phyloP scores from a whole-genome alignment of 1,139 yeast species.

The Yamadazyma atlantica region DNA sequence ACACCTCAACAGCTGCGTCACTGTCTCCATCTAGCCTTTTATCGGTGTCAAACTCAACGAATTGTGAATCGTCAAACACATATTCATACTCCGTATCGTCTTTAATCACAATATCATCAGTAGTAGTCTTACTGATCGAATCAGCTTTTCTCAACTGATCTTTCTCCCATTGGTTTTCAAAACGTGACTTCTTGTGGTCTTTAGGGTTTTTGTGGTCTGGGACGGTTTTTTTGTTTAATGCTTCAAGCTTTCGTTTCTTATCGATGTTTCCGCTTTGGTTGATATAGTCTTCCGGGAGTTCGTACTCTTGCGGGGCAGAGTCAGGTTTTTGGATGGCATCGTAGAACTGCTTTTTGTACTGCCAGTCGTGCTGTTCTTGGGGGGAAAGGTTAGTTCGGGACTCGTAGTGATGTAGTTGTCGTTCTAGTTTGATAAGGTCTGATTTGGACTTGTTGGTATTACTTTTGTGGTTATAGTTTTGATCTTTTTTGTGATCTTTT shows the following conservation, averaged over 20 bases:
- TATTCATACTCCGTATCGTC: constrained; percentile 63
- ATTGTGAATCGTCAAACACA: constrained; percentile 80
- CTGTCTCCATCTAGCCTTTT: constrained; percentile 28
- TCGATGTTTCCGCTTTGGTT: constrained; percentile 55
- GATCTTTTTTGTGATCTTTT: background rate
- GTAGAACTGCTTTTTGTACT: constrained; percentile 48
- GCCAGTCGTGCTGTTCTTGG: constrained; percentile 52
- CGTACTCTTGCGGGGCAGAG: too few relatives aligned
- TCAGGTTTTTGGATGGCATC: constrained; percentile 25
- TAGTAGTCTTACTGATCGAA: constrained; percentile 25
- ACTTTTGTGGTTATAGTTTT: background rate
- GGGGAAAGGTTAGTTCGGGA: constrained; percentile 35
- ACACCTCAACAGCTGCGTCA: constrained; percentile 18
- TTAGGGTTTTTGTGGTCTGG: constrained; percentile 16
- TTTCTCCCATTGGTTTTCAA: constrained; percentile 61
- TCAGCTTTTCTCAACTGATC: constrained; percentile 58
- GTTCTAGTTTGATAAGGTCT: constrained; percentile 15
- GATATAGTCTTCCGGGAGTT: constrained; percentile 57
- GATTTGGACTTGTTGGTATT: background rate
- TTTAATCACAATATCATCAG: constrained; percentile 48
- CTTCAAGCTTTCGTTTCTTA: constrained; percentile 44
- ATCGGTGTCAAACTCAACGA: constrained; percentile 62
- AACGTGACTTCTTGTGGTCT: constrained; percentile 14
- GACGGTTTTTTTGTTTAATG: too few relatives aligned
- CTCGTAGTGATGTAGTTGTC: constrained; percentile 50